A percentile compares a stretch with the other conserved stretches of the same genome.
These are phyloP conservation scores for Drosera spatulata DNA, from an alignment of 179 eudicot genomes.

Conservation along the genomic window DNA sequence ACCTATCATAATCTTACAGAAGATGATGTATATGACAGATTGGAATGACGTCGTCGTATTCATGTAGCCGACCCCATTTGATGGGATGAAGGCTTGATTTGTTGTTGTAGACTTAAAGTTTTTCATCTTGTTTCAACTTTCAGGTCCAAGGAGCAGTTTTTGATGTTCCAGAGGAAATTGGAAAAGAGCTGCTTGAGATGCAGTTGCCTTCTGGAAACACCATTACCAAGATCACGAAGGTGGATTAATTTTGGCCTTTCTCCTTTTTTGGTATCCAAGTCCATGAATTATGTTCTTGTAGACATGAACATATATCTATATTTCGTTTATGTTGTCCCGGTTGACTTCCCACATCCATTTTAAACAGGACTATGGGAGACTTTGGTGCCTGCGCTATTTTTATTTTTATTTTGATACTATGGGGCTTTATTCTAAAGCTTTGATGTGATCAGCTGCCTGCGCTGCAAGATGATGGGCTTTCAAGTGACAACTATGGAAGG, in stretches of 20 bases:
- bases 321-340: not conserved
- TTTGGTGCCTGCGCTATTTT: not conserved
- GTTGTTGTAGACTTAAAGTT: too few species aligned
- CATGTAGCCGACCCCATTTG: too few species aligned
- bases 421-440: not conserved
- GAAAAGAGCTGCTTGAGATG: conserved; percentile 58
- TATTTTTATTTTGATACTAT: not conserved
- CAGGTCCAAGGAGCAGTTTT: conserved; percentile 94
- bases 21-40: too few species aligned
- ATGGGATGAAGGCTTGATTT: too few species aligned
- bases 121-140: conserved; percentile 2
- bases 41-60: too few species aligned
- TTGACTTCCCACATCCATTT: too few species aligned
- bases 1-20: too few species aligned
- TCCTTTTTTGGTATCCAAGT: not conserved
- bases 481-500: conserved; percentile 73
- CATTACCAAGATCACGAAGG: conserved; percentile 73
- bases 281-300: not conserved
- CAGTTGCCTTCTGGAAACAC: conserved; percentile 81
- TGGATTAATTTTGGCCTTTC: conserved; percentile 9
- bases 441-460: conserved; percentile 65
- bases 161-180: conserved; percentile 95
- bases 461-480: conserved; percentile 87
- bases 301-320: not conserved
- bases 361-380: too few species aligned